Evolutionary conservation across 2,329 filamentous ascomycete species (phyloP).

Genomic region (Colletotrichum gigasporum): DNA sequence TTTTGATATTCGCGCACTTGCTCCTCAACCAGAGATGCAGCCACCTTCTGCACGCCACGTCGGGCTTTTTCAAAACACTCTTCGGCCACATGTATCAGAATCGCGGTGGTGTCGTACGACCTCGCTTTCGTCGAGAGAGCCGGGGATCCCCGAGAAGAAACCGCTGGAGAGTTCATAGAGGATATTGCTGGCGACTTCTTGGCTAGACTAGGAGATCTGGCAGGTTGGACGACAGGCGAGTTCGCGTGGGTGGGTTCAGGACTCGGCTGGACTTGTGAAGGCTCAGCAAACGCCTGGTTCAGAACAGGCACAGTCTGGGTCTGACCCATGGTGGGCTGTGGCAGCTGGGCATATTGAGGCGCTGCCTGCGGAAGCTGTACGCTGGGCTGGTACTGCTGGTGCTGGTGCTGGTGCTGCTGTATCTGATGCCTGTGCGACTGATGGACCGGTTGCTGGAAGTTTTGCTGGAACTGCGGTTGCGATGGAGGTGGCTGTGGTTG

Average conservation of each 20-base stretch:
- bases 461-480: constrained; percentile 28
- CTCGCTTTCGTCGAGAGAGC: constrained; percentile 50
- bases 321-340: constrained; percentile 29
- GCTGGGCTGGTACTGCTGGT: neutral
- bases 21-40: constrained; percentile 57
- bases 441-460: constrained; percentile 21
- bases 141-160: constrained; percentile 44
- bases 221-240: constrained; percentile 48
- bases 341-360: constrained; percentile 26
- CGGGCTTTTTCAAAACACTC: constrained; percentile 78
- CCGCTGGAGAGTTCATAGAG: constrained; percentile 33
- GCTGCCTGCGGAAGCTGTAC: constrained; percentile 11
- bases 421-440: neutral
- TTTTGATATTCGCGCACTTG: constrained; percentile 75
- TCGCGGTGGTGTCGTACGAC: constrained; percentile 61
- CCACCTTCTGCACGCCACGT: constrained; percentile 57
- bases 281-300: constrained; percentile 20
- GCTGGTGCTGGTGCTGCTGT: constrained; percentile 9
- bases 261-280: constrained; percentile 39
- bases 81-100: constrained; percentile 78
- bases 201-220: constrained; percentile 48
- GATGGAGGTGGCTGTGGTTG: no score
- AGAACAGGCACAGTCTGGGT: constrained; percentile 16
- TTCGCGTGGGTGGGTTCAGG: constrained; percentile 51
- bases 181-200: constrained; percentile 46